These are phyloP conservation scores for Rosa chinensis DNA, from an alignment of 306 rosid species.

Conservation along the genomic window DNA sequence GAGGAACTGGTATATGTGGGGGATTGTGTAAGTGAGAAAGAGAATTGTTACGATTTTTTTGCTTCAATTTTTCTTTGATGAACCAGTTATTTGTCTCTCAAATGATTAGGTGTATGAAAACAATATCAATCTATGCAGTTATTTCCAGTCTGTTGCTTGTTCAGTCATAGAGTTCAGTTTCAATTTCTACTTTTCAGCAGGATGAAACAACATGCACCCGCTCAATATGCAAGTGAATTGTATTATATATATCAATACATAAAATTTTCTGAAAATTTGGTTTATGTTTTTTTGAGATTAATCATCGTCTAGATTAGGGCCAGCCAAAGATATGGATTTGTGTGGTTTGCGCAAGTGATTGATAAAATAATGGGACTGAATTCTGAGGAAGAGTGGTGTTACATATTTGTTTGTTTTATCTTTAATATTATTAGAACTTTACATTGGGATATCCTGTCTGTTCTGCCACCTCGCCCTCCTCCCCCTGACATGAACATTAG, in stretches of 20 bases:
- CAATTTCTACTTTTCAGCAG: background rate
- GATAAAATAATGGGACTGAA: background rate
- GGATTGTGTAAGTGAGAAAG: slow-evolving; percentile 15
- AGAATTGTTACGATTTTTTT: background rate
- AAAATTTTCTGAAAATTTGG: background rate
- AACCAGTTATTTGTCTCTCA: slow-evolving; percentile 8
- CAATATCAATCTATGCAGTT: slow-evolving; percentile 8
- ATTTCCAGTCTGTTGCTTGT: slow-evolving; percentile 5
- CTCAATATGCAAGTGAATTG: slow-evolving; percentile 1
- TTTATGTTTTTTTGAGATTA: background rate
- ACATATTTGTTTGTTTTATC: background rate
- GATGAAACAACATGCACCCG: background rate
- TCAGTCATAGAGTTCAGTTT: background rate
- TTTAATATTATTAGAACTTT: background rate
- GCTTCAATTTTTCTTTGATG: background rate
- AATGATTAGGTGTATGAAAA: background rate
- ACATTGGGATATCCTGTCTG: background rate
- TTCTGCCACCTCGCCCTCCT: background rate
- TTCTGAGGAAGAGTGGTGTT: background rate
- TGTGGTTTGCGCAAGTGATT: background rate
- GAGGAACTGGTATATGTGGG: slow-evolving; percentile 3
- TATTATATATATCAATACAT: background rate
- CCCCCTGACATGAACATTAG: background rate
- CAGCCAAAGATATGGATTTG: background rate
- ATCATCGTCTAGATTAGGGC: background rate